Evolutionary conservation across 306 rosid genomes (phyloP), one percentile per base, ranked within the genome.

Genomic region (Vigna radiata): DNA sequence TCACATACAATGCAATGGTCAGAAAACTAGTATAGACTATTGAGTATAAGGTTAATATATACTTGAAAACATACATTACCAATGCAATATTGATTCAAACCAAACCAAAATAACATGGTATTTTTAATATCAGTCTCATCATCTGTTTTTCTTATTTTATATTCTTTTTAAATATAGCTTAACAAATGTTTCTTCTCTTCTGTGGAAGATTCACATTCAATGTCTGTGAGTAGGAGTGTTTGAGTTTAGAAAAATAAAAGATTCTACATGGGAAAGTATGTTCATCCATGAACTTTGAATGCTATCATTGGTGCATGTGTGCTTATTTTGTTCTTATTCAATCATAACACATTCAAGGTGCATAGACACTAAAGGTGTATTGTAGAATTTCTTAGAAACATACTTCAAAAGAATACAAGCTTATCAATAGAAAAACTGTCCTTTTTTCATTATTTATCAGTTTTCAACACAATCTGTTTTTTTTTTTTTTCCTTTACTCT

Each of bases 1-100:
- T 78, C 86, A 83, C 83, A 77, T 73, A 77, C 49, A 73, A 73
- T 79, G 61, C 55, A 48, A 68, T 41, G 48, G 65, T 19, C 55
- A 54, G 1, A 77, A 53, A 61, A 41, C 46, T 46, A 58, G 69
- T 21, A 48, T 63, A 61, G 16, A 54, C 2, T 12, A 13, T 61
- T 61, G 25, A 64, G 46, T 23, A 70, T 63, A 18, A 1, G 14
- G 54, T 80, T 73, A 71, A 56, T 43, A n/a, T n/a, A n/a, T n/a
- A 31, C 10, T 31, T 68, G 66, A 68, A 75, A 48, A 16, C 60
- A 21, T 68, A 58, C 49, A 16, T 27, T 49, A 58, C 27, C n/a
- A 12, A 71, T 8, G 67, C 47, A 61, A 70, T 15, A n/a, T 62
- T 60, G 48, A 71, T 64, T 64, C 50, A 10, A 11, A 37, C 18